Percentiles rank a stretch among this genome's conserved stretches.
Conservation (phyloP, 2,329 filamentous ascomycete genomes). For the Pseudocercospora fijiensis region DNA sequence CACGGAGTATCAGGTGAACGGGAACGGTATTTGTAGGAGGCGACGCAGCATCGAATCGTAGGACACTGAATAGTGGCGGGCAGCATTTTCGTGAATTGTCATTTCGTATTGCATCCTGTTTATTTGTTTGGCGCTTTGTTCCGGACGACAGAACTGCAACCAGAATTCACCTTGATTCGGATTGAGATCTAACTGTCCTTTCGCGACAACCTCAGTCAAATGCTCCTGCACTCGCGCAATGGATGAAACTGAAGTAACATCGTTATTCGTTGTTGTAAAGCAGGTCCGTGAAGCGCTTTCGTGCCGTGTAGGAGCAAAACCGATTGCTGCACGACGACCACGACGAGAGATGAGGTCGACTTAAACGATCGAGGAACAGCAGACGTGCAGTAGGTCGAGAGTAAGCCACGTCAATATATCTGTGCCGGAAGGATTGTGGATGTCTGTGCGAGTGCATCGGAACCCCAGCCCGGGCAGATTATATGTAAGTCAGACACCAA, state of each 20-base stretch:
- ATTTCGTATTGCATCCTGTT: not conserved
- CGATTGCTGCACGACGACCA: not conserved
- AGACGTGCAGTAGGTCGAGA: not conserved
- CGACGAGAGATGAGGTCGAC: not conserved
- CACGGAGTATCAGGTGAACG: constrained; percentile 21
- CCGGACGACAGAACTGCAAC: not conserved
- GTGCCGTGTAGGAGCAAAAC: not conserved
- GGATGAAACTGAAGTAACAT: no score
- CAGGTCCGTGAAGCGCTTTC: not conserved
- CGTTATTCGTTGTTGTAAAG: not conserved
- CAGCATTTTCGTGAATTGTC: not conserved
- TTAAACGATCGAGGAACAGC: not conserved
- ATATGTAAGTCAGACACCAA: not conserved
- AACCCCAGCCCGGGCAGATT: not conserved
- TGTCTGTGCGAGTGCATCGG: constrained; percentile 3
- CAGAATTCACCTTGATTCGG: not conserved
- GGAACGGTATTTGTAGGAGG: constrained; percentile 5
- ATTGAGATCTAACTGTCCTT: not conserved
- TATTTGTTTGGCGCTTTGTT: not conserved
- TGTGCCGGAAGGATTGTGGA: not conserved
- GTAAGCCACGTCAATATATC: not conserved
- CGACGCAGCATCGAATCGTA: not conserved
- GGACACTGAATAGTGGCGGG: not conserved
- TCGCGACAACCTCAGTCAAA: not conserved
- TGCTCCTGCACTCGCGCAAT: no score